Conservation (phyloP, 345 rosid genomes). For the Euphorbia lathyris region DNA sequence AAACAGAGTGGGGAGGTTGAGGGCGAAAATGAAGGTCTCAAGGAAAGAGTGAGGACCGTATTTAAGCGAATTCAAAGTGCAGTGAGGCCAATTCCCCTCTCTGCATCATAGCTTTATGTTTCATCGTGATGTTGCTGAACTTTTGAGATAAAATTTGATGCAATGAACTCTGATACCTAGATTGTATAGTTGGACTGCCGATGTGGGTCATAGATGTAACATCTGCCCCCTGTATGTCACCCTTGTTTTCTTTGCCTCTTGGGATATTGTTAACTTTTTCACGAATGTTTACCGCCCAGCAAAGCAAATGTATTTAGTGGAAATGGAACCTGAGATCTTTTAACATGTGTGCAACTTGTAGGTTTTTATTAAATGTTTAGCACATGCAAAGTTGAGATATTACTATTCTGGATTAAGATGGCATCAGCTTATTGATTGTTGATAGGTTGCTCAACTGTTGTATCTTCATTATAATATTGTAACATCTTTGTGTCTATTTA, state of each 20-base stretch:
- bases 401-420: no score
- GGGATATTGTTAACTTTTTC: no score
- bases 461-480: no score
- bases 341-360: no score
- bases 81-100: constrained; percentile 68
- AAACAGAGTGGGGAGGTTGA: constrained; percentile 87
- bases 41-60: constrained; percentile 69
- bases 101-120: constrained; percentile 30
- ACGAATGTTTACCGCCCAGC: no score
- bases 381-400: no score
- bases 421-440: no score
- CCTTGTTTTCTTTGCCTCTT: not conserved
- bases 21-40: constrained; percentile 79
- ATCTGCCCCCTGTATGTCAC: not conserved
- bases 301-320: no score
- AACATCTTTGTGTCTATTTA: no score
- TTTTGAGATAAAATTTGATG: not conserved
- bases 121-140: not conserved
- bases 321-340: no score
- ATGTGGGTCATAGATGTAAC: not conserved
- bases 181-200: not conserved
- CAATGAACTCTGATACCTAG: not conserved
- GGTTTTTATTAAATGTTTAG: no score
- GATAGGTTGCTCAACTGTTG: no score
- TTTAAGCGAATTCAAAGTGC: constrained; percentile 66